Base-by-base conservation (phyloP, 352 stramenopile species). In the Pythium apleroticum region DNA sequence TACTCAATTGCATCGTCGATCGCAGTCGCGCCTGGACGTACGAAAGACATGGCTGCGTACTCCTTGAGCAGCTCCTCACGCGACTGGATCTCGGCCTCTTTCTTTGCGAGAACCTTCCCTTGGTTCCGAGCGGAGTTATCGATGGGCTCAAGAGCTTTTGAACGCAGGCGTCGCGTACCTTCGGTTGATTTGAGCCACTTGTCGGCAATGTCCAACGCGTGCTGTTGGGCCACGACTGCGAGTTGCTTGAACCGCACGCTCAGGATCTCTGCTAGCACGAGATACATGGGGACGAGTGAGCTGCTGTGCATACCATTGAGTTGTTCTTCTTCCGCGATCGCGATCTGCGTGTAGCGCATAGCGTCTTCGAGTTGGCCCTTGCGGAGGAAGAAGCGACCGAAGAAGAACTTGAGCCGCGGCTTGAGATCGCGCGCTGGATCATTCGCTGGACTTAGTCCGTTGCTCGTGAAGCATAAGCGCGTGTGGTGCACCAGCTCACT, bases 1-100 rank as follows among this genome's bases (percentile, higher is more conserved):
- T 72, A 76, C 60, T 92, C 84, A n/a, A 88, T 54, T 0, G 81
- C 84, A 11, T 89, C 84, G 1, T 92, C 81, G 39, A 88, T 75
- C 41, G 78, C 53, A 3, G 72, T 59, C 11, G 73, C 46, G 37
- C 78, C 74, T 4, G 62, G 63, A 11, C 43, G 64, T 11, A 71
- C 63, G 12, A 72, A 61, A 33, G 76, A 65, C 4, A 72, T 67
- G 3, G 65, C 24, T 12, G 72, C 65, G 24, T 84, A 69, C 37
- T 86, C 78, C 19, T 80, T 74, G 8, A 84, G 58, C 9, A 90
- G 57, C 2, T 66, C 53, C 0, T 68, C 68, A 37, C 72, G 64
- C 30, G 80, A 80, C 30, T 70, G 59, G 0, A 46, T 60, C 17
- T 92, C 84, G 0, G 80, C 84, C 0, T 84, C 73, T 45, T 87